Conservation (phyloP, 2,329 filamentous ascomycete genomes). For the Cryphonectria nitschkei region DNA sequence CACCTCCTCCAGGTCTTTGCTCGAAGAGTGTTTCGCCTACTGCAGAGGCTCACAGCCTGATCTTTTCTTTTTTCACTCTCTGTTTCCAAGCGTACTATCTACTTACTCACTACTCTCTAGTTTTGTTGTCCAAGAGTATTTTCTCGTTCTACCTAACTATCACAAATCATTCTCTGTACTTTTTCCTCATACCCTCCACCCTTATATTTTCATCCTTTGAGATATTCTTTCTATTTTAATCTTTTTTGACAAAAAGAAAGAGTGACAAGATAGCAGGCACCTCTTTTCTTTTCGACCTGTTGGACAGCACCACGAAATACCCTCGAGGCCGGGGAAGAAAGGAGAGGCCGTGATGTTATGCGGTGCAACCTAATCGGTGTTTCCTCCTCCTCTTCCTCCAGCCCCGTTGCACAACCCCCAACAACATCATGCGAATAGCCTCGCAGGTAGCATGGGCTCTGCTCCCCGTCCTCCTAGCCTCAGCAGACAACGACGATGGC, state of each 20-base stretch:
- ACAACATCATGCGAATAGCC: conserved; percentile 9
- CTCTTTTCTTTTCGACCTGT: not conserved
- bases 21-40: not conserved
- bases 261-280: not conserved
- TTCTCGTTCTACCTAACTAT: not conserved
- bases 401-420: not conserved
- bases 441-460: not conserved
- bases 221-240: not conserved
- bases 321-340: not conserved
- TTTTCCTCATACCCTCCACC: not conserved
- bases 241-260: not conserved
- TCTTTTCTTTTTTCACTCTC: not conserved
- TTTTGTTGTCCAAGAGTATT: too few species aligned
- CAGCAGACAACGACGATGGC: not conserved
- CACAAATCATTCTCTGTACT: not conserved
- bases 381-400: not conserved
- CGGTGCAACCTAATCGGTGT: not conserved
- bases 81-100: not conserved
- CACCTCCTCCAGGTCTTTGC: not conserved
- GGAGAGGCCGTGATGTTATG: conserved; percentile 3
- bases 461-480: not conserved
- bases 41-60: not conserved
- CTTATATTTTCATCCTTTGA: not conserved
- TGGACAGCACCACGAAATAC: not conserved
- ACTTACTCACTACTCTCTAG: not conserved